Conservation (phyloP, 306 rosid genomes). For the Heteromeles arbutifolia region DNA sequence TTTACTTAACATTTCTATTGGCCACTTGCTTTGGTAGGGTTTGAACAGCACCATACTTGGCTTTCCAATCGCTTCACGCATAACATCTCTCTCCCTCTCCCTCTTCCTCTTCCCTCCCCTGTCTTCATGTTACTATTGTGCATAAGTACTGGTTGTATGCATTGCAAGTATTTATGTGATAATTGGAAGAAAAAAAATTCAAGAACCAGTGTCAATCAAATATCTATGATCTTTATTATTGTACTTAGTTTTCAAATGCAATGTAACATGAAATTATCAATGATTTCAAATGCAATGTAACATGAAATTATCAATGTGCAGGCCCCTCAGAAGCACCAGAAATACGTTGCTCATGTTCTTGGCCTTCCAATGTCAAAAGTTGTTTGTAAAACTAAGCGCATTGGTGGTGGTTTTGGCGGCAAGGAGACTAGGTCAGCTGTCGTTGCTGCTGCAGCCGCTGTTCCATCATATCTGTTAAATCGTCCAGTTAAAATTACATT, state of each 20-base stretch:
- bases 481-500: slow-evolving; percentile 74
- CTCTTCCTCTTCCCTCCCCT: not conserved
- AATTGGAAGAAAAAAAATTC: too few species aligned
- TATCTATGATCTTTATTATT: not conserved
- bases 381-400: slow-evolving; percentile 90
- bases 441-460: slow-evolving; percentile 78
- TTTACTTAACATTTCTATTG: not conserved
- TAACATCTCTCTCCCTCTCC: not conserved
- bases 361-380: slow-evolving; percentile 93
- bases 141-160: not conserved
- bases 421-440: slow-evolving; percentile 92
- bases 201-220: not conserved
- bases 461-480: slow-evolving; percentile 80
- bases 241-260: not conserved
- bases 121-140: not conserved
- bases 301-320: slow-evolving; percentile 30
- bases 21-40: not conserved
- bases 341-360: slow-evolving; percentile 73
- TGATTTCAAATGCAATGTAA: not conserved
- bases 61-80: not conserved
- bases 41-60: not conserved
- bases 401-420: slow-evolving; percentile 99
- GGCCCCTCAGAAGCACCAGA: slow-evolving; percentile 98
- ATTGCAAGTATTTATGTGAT: not conserved
- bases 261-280: too few species aligned